phyloP scores from a whole-genome alignment of 805 yeast genomes.

The Nematodospora valgi region DNA sequence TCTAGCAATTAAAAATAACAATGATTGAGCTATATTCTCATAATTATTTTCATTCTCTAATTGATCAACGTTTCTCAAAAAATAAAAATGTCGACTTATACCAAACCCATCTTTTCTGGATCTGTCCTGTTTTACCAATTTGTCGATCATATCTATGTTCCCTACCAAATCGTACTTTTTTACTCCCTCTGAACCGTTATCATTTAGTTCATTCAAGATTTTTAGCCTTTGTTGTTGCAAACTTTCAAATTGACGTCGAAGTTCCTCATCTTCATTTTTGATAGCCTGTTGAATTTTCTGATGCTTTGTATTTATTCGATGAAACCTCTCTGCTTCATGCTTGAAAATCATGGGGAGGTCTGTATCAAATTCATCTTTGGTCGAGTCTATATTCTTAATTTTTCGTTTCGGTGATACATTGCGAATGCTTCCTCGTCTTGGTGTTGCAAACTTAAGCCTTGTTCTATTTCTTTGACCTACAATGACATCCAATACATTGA shows the following conservation, averaged over 20 bases:
- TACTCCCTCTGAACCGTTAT: conserved; percentile 23
- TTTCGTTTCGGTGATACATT: too few species aligned
- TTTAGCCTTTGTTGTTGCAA: conserved; percentile 13
- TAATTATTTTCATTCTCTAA: background rate
- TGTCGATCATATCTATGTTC: conserved; percentile 19
- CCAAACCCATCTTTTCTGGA: conserved; percentile 9
- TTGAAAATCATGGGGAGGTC: conserved; percentile 28
- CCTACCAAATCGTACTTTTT: conserved; percentile 15
- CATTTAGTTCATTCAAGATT: conserved; percentile 27
- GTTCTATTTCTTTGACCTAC: too few species aligned
- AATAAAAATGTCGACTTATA: conserved; percentile 22
- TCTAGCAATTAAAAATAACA: background rate
- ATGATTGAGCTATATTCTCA: background rate
- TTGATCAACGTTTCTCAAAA: conserved; percentile 9
- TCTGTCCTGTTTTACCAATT: conserved; percentile 7
- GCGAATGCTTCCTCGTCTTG: too few species aligned
- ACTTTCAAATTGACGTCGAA: conserved; percentile 13
- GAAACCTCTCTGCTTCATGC: conserved; percentile 25
- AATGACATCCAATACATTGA: too few species aligned
- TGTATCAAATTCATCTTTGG: conserved; percentile 17
- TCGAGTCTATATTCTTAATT: too few species aligned
- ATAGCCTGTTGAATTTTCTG: conserved; percentile 18
- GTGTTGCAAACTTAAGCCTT: too few species aligned
- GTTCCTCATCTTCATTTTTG: conserved; percentile 14
- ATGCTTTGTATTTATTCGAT: conserved; percentile 18